Base-by-base conservation (phyloP, 2,329 filamentous ascomycete species). In the Didymella sp. region DNA sequence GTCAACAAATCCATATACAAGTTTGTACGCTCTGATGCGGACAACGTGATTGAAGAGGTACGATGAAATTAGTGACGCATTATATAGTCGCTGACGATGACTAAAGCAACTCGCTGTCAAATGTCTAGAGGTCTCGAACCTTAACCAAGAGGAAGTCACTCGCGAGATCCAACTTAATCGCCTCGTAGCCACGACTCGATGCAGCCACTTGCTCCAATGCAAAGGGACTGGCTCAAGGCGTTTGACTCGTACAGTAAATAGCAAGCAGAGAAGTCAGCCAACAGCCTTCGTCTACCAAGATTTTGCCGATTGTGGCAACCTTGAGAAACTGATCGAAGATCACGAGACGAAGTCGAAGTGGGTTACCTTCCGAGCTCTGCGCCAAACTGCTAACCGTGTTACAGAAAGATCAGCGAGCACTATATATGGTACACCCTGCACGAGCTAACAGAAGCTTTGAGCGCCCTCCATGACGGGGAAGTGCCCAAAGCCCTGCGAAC, bases 251-350 rank as follows among this genome's bases (percentile, higher is more conserved):
- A 25, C 4, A 13, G 38, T n/a, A 12, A 22, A 24, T n/a, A 24
- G 12, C 8, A 17, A 12, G 8, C 17, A 37, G 37, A 31, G 4
- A 15, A 25, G 7, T 21, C 25, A 35, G 21, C 21, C 22, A 28
- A 51, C 28, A 6, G 48, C 25, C 5, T 22, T 27, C n/a, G 15
- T 51, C 37, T 51, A 51, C n/a, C 38, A 51, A 5, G 48, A 51
- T 19, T 51, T 51, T n/a, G 38, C 48, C 9, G n/a, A n/a, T 22
- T 43, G 5, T 21, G 48, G 37, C 11, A 15, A 43, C 17, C 38
- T 51, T 6, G 17, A 19, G n/a, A 15, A 35, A 8, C 21, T 51
- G 8, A 51, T 51, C n/a, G 12, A 33, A 13, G 13, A 22, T 19
- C 38, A 51, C 13, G 6, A 12, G 12, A 13, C 6, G 1, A 15